Base-by-base conservation (phyloP, 2,329 filamentous ascomycete species). In the Fusarium xylarioides region DNA sequence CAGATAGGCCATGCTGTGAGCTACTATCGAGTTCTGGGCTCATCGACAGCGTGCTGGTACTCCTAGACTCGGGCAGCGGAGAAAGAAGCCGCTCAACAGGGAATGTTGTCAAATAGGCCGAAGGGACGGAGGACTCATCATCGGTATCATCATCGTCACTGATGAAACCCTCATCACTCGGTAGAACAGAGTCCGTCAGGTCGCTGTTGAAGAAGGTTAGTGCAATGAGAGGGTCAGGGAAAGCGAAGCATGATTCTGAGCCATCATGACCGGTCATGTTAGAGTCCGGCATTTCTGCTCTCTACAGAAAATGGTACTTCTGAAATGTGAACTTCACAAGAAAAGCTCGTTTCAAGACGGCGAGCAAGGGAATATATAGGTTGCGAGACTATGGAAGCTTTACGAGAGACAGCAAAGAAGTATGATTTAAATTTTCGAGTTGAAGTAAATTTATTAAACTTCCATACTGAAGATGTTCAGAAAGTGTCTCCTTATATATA, bases 201-300 rank as follows among this genome's bases (percentile, higher is more conserved):
- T 71, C 66, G 12, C 65, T 62, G 52, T 70, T 66, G 32, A 70
- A 70, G 46, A 54, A 70, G 14, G n/a, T 21, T 15, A 63, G 32
- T 14, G 54, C 55, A 23, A 37, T 42, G 15, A 28, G 34, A 14
- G 44, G n/a, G 26, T 54, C 61, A 16, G 56, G 56, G 44, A 70
- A 71, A 47, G 32, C 55, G 40, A 70, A 58, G 16, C 37, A 57
- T 14, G 60, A 35, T 18, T 34, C 21, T 26, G 38, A 43, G 14
- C 18, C 32, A 32, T 60, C 44, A 18, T 19, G 23, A 30, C 37
- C 19, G 32, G 32, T 10, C n/a, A 8, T 37, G 28, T 7, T 7
- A 15, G 37, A 70, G 12, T 19, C 37, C 16, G 26, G 21, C 55
- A 70, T 71, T 21, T 18, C 35, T 42, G 30, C 19, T 28, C n/a